Evolutionary conservation across 2,329 filamentous ascomycete genomes (phyloP), one percentile per base, ranked within the genome.

Genomic region (Aspergillus nomiae): DNA sequence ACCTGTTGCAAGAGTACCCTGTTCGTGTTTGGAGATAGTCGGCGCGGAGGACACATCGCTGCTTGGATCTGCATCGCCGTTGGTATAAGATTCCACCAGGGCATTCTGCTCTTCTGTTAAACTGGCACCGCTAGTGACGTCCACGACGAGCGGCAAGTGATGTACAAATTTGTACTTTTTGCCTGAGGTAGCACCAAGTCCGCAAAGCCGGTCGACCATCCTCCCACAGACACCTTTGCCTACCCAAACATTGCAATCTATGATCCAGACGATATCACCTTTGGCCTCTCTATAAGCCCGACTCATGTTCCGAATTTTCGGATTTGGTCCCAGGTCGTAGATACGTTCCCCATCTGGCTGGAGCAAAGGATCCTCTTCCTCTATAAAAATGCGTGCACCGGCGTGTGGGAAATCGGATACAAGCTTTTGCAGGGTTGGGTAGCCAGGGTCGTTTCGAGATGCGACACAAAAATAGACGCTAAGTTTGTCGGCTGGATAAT

Each of bases 221-320:
- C 94, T 87, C 0, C 91, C 92, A 55, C 91, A 88, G 0, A 92
- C 92, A 12, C 91, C 91, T 50, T 83, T 87, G 7, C 88, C 88
- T 41, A 97, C 85, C 95, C 96, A 99, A 58, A 99, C 89, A 73
- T 99, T 99, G 81, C 94, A 97, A 79, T 99, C 95, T 24, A 96
- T 86, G 57, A 97, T 89, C 95, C 95, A 99, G 26, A 99, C 84
- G 30, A 98, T 85, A 73, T 97, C 93, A 1, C 91, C 90, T 67
- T 90, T 89, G 1, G 93, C 92, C 74, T 98, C 94, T 32, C 93
- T 84, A 74, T 97, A 99, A 2, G 92, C 94, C 50, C 92, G 87
- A 75, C 94, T 97, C 84, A 98, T 92, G 76, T 99, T 99, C 57
- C 95, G 86, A 70, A 99, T 96, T 82, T 99, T 99, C n/a, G 95